Conservation (phyloP, 2,329 filamentous ascomycete genomes). For the Epichloe sibirici region DNA sequence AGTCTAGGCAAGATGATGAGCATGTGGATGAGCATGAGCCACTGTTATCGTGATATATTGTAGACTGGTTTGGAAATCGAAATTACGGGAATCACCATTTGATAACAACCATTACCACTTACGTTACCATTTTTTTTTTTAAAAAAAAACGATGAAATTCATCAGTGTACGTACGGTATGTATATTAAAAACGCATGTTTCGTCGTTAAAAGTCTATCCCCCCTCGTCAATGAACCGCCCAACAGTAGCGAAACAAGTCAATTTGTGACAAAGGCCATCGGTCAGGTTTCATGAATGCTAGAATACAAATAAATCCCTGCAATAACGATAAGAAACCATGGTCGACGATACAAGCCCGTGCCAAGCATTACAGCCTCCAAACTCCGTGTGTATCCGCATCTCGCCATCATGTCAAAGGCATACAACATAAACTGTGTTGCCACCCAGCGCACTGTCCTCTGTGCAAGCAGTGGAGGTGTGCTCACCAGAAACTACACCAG, state of each 20-base stretch:
- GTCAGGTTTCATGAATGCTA: constrained; percentile 1
- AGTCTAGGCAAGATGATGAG: not conserved
- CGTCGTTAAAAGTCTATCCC: not conserved
- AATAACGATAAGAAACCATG: not conserved
- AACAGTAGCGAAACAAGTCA: not conserved
- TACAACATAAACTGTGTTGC: not conserved
- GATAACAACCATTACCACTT: too few relatives aligned
- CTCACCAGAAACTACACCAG: constrained; percentile 95
- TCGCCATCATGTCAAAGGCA: not conserved
- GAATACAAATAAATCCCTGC: not conserved
- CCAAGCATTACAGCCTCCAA: not conserved
- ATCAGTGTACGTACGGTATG: too few relatives aligned
- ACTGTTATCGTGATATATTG: not conserved
- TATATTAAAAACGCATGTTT: not conserved
- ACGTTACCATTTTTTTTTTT: not conserved
- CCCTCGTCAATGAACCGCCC: not conserved
- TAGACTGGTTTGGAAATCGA: not conserved
- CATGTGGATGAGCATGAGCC: constrained; percentile 6
- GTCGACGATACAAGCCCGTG: not conserved
- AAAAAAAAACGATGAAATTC: not conserved
- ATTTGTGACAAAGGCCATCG: not conserved
- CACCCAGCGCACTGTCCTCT: not conserved
- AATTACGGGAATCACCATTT: too few relatives aligned
- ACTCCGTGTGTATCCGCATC: not conserved
- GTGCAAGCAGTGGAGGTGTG: not conserved